Conservation (phyloP, 495 filamentous ascomycete genomes). For the Penicillium cataractarum region DNA sequence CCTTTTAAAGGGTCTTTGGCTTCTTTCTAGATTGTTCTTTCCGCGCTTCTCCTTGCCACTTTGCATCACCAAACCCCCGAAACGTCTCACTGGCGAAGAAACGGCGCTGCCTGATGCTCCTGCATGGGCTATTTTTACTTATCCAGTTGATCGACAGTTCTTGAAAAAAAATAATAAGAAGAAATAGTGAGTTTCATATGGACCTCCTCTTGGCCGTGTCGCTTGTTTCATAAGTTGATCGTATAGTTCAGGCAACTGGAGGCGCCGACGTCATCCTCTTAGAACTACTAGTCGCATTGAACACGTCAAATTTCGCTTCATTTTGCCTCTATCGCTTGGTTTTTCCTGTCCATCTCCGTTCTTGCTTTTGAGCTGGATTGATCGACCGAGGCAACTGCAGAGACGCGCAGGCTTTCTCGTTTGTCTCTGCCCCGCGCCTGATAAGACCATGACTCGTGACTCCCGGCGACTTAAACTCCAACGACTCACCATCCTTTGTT, state of each 20-base stretch:
- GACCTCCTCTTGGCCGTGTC: background rate
- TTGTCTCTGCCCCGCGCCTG: slow-evolving; percentile 13
- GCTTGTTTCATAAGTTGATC: slow-evolving; percentile 10
- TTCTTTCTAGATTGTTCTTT: slow-evolving; percentile 14
- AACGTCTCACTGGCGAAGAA: slow-evolving; percentile 13
- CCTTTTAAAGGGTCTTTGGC: background rate
- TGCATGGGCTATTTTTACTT: slow-evolving; percentile 23
- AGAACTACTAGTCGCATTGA: background rate
- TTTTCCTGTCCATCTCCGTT: background rate
- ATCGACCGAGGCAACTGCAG: slow-evolving; percentile 7
- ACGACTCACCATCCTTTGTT: background rate
- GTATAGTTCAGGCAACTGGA: slow-evolving; percentile 9
- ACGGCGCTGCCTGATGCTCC: slow-evolving; percentile 22
- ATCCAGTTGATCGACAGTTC: background rate
- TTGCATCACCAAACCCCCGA: slow-evolving; percentile 28
- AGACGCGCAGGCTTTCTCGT: background rate
- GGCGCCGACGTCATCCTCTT: slow-evolving; percentile 11
- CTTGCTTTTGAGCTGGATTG: background rate
- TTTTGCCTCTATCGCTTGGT: background rate
- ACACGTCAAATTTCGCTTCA: slow-evolving; percentile 12
- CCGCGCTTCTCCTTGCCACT: slow-evolving; percentile 22
- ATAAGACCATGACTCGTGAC: slow-evolving; percentile 31
- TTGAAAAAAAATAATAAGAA: slow-evolving; percentile 10
- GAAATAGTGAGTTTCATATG: slow-evolving; percentile 8
- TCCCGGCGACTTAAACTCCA: slow-evolving; percentile 14